Percentiles rank a stretch among this genome's conserved stretches.
Evolutionary conservation across 2,329 filamentous ascomycete species (phyloP).

Genomic region (Thielaviopsis euricoi): DNA sequence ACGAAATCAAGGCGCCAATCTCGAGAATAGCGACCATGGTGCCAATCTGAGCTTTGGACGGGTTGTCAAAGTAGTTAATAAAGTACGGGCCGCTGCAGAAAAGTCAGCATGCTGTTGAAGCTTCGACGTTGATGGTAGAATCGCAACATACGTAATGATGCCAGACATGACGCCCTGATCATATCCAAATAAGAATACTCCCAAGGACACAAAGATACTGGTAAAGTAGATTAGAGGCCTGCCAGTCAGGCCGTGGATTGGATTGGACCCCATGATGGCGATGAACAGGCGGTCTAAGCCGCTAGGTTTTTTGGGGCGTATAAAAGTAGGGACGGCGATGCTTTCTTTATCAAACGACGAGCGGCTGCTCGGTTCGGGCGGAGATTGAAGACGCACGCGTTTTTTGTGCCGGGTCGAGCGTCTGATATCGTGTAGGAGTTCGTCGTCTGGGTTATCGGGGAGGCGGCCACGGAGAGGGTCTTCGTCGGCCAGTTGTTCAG

Average conservation of each 20-base stretch:
- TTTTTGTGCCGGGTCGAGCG: constrained; percentile 26
- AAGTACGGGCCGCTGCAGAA: constrained; percentile 63
- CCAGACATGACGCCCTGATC: constrained; percentile 81
- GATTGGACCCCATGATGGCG: constrained; percentile 67
- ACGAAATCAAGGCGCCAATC: constrained; percentile 81
- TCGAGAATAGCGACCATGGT: constrained; percentile 98
- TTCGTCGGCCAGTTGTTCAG: constrained; percentile 74
- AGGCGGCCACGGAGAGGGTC: constrained; percentile 64
- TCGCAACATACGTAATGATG: constrained; percentile 41
- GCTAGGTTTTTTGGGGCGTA: constrained; percentile 44
- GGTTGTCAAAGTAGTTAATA: constrained; percentile 81
- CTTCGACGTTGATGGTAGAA: constrained; percentile 13
- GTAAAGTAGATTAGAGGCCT: constrained; percentile 96
- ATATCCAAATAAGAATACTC: constrained; percentile 79
- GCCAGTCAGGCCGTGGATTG: constrained; percentile 83
- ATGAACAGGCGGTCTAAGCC: constrained; percentile 56
- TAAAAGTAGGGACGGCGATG: constrained; percentile 57
- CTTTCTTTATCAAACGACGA: constrained; percentile 49
- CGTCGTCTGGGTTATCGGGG: constrained; percentile 46
- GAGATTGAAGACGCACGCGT: constrained; percentile 34
- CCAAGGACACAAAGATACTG: constrained; percentile 74
- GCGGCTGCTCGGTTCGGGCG: neutral
- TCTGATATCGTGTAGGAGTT: constrained; percentile 36
- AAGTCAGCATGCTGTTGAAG: neutral
- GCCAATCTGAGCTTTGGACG: constrained; percentile 71